These are phyloP conservation scores for Fomitopsis pulvina DNA, from an alignment of 768 basidiomycete genomes.

Conservation along the genomic window DNA sequence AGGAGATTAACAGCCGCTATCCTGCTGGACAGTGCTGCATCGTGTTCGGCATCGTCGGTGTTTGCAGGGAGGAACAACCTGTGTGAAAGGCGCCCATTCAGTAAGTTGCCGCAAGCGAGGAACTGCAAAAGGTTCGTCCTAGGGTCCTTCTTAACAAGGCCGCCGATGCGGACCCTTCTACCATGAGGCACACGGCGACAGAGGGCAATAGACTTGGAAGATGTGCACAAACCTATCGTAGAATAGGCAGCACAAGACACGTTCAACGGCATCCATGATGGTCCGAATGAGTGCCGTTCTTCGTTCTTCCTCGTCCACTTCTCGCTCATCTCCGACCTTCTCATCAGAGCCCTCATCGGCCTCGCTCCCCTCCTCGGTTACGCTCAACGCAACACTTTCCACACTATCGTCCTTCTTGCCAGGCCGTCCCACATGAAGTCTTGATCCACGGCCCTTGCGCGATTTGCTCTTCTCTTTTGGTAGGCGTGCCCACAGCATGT, in stretches of 20 bases:
- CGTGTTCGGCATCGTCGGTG: slow-evolving; percentile 77
- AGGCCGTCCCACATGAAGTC: slow-evolving; percentile 5
- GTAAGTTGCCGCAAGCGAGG: neutral
- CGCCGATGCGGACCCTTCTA: neutral
- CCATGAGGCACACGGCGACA: neutral
- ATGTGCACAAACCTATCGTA: slow-evolving; percentile 66
- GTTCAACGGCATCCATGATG: slow-evolving; percentile 70
- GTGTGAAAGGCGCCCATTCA: neutral
- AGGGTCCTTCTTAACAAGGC: neutral
- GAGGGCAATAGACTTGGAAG: neutral
- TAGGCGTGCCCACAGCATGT: slow-evolving; percentile 43
- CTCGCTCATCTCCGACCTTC: slow-evolving; percentile 8
- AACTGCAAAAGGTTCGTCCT: neutral
- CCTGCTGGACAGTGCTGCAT: slow-evolving; percentile 83
- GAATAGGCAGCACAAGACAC: slow-evolving; percentile 60
- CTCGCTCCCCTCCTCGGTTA: slow-evolving; percentile 12
- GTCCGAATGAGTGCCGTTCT: slow-evolving; percentile 46
- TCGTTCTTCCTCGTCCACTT: slow-evolving; percentile 25
- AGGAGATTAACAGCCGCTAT: slow-evolving; percentile 90
- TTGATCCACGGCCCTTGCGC: slow-evolving; percentile 27
- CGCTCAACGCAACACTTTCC: slow-evolving; percentile 5
- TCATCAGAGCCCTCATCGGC: slow-evolving; percentile 11
- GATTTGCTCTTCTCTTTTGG: slow-evolving; percentile 4
- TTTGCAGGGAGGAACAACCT: slow-evolving; percentile 76
- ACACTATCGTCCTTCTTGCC: slow-evolving; percentile 9